These are phyloP conservation scores for Stagonosporopsis chrysanthemi DNA, from an alignment of 2,329 filamentous ascomycete genomes.

Conservation along the genomic window DNA sequence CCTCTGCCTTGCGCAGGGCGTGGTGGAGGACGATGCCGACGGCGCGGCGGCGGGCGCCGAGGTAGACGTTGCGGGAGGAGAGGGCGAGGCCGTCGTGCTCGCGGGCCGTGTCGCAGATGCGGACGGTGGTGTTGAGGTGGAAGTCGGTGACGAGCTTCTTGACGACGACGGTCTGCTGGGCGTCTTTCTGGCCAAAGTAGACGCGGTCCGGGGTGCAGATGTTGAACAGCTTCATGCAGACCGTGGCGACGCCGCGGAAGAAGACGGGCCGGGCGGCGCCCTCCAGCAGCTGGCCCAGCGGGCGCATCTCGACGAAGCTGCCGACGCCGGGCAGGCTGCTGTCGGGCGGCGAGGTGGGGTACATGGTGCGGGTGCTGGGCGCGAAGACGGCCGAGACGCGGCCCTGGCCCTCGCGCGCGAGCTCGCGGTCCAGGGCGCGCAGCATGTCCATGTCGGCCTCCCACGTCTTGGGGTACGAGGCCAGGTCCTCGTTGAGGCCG, in stretches of 20 bases:
- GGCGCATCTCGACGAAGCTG: constrained; percentile 90
- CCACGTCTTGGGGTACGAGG: constrained; percentile 91
- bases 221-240: constrained; percentile 94
- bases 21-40: constrained; percentile 76
- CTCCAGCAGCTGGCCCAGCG: constrained; percentile 81
- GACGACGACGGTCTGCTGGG: constrained; percentile 94
- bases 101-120: constrained; percentile 76
- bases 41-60: constrained; percentile 75
- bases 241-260: constrained; percentile 93
- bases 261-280: constrained; percentile 89
- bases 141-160: constrained; percentile 88
- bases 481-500: constrained; percentile 84
- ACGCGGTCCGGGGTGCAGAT: constrained; percentile 79
- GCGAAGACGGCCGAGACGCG: constrained; percentile 85
- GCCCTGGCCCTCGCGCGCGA: constrained; percentile 65
- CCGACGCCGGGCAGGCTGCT: constrained; percentile 78
- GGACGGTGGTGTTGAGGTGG: constrained; percentile 76
- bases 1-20: constrained; percentile 75
- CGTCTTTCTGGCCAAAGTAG: constrained; percentile 97
- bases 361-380: constrained; percentile 83
- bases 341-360: constrained; percentile 79
- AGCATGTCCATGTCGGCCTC: constrained; percentile 75
- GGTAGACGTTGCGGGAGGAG: constrained; percentile 92
- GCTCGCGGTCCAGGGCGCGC: constrained; percentile 71
- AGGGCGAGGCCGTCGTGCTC: constrained; percentile 85